These are phyloP conservation scores for Mycena chlorophos DNA, from an alignment of 768 basidiomycete species.

Conservation along the genomic window DNA sequence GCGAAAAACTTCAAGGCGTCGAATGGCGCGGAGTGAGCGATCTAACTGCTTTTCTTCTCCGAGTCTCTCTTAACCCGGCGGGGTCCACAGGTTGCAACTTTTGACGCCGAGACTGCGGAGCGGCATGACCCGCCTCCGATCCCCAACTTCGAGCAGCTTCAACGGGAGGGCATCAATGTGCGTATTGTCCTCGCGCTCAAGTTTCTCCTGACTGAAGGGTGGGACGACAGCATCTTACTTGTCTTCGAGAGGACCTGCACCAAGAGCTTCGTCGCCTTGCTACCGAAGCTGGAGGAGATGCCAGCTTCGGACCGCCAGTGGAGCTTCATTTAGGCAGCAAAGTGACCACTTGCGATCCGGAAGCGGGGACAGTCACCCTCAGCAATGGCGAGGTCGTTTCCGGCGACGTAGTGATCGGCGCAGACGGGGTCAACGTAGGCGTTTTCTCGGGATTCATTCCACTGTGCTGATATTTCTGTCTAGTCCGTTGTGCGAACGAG, in stretches of 20 bases:
- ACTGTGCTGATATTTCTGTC: too few species aligned
- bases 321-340: neutral
- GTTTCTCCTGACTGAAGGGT: too few species aligned
- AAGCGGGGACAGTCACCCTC: constrained; percentile 34
- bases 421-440: constrained; percentile 30
- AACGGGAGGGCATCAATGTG: neutral
- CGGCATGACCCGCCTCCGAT: neutral
- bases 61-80: neutral
- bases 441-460: neutral
- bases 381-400: constrained; percentile 34
- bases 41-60: neutral
- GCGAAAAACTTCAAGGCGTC: constrained; percentile 4
- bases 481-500: constrained; percentile 1
- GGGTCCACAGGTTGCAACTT: neutral
- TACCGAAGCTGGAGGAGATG: neutral
- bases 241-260: constrained; percentile 1
- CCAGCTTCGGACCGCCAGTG: neutral
- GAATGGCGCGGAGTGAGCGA: constrained; percentile 11
- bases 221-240: neutral
- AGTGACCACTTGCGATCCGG: constrained; percentile 18
- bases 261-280: neutral
- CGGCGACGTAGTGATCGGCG: constrained; percentile 37
- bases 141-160: neutral
- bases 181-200: neutral
- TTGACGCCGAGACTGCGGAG: neutral